Evolutionary conservation across 768 basidiomycete genomes (phyloP).

Genomic region (Lentinus tigrinus): DNA sequence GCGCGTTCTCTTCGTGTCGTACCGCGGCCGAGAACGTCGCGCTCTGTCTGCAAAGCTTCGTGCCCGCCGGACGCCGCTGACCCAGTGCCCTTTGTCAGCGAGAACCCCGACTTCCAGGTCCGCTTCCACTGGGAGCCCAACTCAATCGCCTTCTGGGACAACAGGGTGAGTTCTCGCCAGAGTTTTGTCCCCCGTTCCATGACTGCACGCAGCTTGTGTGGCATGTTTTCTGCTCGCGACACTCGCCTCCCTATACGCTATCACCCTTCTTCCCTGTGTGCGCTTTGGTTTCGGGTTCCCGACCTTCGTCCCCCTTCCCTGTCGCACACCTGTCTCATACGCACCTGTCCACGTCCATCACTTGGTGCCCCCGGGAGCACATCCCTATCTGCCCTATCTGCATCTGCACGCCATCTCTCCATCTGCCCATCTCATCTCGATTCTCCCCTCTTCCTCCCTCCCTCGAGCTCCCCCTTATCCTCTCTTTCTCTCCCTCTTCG

Average conservation of each 20-base stretch:
- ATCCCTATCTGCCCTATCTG: neutral
- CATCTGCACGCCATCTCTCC: neutral
- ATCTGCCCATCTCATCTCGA: neutral
- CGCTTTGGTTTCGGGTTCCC: neutral
- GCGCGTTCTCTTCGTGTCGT: neutral
- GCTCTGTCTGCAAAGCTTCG: neutral
- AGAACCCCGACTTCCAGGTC: conserved; percentile 72
- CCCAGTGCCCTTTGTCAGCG: conserved; percentile 30
- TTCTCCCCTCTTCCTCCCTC: neutral
- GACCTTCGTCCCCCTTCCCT: neutral
- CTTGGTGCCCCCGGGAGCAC: neutral
- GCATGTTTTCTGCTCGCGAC: neutral
- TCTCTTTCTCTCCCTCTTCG: neutral
- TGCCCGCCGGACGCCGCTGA: conserved; percentile 7
- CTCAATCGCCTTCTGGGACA: conserved; percentile 86
- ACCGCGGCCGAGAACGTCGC: neutral
- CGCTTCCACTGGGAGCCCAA: conserved; percentile 77
- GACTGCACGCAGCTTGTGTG: neutral
- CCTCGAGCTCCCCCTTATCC: neutral
- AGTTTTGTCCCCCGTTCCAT: neutral
- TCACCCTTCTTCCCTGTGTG: neutral
- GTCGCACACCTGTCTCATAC: neutral
- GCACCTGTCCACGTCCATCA: neutral
- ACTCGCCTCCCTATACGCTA: neutral
- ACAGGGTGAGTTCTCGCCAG: conserved; percentile 49